These are phyloP conservation scores for Boeremia exigua DNA, from an alignment of 2,329 filamentous ascomycete genomes.

Conservation along the genomic window DNA sequence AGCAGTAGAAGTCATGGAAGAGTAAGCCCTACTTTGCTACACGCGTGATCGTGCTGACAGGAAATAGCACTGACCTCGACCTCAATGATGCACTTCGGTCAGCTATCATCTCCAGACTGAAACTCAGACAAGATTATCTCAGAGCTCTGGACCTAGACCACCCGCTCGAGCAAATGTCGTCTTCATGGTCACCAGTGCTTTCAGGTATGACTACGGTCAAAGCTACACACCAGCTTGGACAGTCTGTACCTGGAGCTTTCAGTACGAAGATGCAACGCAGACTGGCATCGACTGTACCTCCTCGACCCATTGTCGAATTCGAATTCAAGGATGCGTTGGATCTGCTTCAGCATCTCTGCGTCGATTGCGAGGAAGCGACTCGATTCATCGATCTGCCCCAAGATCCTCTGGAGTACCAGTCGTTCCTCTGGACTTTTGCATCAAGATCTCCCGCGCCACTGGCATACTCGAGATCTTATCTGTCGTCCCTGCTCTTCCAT, in stretches of 20 bases:
- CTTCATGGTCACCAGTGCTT: constrained; percentile 48
- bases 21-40: constrained; percentile 28
- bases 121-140: constrained; percentile 71
- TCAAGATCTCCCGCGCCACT: constrained; percentile 81
- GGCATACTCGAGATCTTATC: constrained; percentile 79
- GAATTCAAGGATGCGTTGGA: constrained; percentile 73
- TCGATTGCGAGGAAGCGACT: constrained; percentile 69
- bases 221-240: constrained; percentile 67
- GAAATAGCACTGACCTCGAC: constrained; percentile 26
- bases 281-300: constrained; percentile 91
- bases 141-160: constrained; percentile 53
- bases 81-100: constrained; percentile 49
- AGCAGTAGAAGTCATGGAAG: constrained; percentile 37
- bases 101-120: constrained; percentile 70
- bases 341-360: constrained; percentile 73
- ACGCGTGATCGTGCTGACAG: constrained; percentile 17
- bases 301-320: constrained; percentile 83
- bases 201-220: constrained; percentile 61
- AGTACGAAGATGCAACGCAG: constrained; percentile 90
- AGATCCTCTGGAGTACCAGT: constrained; percentile 54
- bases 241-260: constrained; percentile 76
- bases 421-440: constrained; percentile 76
- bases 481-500: constrained; percentile 78
- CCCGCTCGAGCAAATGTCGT: constrained; percentile 33
- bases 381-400: constrained; percentile 36